These are phyloP conservation scores for Simplicillium sp. DNA, from an alignment of 2,329 filamentous ascomycete genomes.

Conservation along the genomic window DNA sequence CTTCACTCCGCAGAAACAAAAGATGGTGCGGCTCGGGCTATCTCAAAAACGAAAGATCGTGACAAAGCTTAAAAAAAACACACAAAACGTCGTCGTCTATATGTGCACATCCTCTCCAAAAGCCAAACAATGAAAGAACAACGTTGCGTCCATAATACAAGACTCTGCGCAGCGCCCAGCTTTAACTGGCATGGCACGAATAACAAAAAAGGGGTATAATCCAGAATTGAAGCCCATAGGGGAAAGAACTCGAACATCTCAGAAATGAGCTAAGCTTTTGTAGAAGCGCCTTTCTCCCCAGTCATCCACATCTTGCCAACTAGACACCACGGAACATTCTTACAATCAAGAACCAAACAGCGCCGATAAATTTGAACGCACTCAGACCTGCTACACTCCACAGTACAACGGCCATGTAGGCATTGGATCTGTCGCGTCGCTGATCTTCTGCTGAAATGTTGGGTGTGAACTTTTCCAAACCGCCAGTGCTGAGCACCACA, in stretches of 20 bases:
- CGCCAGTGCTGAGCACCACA: constrained; percentile 77
- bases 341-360: constrained; percentile 85
- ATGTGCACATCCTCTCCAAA: too few species aligned
- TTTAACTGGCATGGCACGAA: too few species aligned
- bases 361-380: constrained; percentile 78
- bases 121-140: too few species aligned
- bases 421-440: constrained; percentile 51
- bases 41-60: too few species aligned
- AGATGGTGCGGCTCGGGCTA: too few species aligned
- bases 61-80: too few species aligned
- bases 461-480: constrained; percentile 58
- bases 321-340: constrained; percentile 71
- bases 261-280: background rate
- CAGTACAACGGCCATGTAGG: constrained; percentile 80
- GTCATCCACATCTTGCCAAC: background rate
- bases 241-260: background rate
- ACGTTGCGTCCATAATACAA: too few species aligned
- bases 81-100: too few species aligned
- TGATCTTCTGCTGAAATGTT: constrained; percentile 25
- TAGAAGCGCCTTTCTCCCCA: too few species aligned
- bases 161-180: too few species aligned
- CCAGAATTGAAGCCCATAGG: background rate
- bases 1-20: too few species aligned
- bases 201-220: background rate
- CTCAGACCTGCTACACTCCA: constrained; percentile 84